Conservation (phyloP, 2,329 filamentous ascomycete genomes). For the Cadophora sp. region DNA sequence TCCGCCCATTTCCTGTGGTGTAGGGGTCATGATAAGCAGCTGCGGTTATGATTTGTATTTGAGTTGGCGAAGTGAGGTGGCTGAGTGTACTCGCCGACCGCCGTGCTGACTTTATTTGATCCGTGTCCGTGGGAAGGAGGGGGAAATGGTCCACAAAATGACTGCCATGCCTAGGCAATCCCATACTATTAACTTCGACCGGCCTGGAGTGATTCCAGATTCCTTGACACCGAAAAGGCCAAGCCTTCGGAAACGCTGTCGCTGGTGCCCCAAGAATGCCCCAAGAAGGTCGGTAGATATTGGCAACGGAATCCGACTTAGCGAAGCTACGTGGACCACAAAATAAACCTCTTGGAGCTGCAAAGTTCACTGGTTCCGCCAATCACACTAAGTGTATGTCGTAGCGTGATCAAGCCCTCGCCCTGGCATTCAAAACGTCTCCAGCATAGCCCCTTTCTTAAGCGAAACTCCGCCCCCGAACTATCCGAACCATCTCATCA, state of each 20-base stretch:
- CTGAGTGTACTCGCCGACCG: slow-evolving; percentile 9
- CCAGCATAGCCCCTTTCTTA: slow-evolving; percentile 3
- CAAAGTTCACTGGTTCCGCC: not conserved
- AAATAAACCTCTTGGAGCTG: not conserved
- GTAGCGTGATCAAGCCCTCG: slow-evolving; percentile 1
- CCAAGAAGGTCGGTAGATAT: slow-evolving; percentile 8
- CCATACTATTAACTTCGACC: not conserved
- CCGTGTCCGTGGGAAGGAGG: not conserved
- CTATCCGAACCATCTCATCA: slow-evolving; percentile 8
- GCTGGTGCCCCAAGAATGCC: not conserved
- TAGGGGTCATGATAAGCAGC: slow-evolving; percentile 3
- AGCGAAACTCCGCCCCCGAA: slow-evolving; percentile 15
- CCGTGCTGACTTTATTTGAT: slow-evolving; percentile 6
- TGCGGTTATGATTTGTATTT: slow-evolving; percentile 11
- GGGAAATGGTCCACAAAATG: not conserved
- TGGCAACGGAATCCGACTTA: slow-evolving; percentile 13
- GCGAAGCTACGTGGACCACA: slow-evolving; percentile 5
- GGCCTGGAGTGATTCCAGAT: not conserved
- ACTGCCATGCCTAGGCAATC: slow-evolving; percentile 3
- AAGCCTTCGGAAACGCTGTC: not conserved
- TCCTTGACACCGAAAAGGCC: not conserved
- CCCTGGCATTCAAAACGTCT: slow-evolving; percentile 4
- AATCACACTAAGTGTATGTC: not conserved
- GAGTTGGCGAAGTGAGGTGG: slow-evolving; percentile 3
- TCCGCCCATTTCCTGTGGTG: not conserved